phyloP scores from a whole-genome alignment of 179 eudicot genomes.

The Amaranthus tricolor region DNA sequence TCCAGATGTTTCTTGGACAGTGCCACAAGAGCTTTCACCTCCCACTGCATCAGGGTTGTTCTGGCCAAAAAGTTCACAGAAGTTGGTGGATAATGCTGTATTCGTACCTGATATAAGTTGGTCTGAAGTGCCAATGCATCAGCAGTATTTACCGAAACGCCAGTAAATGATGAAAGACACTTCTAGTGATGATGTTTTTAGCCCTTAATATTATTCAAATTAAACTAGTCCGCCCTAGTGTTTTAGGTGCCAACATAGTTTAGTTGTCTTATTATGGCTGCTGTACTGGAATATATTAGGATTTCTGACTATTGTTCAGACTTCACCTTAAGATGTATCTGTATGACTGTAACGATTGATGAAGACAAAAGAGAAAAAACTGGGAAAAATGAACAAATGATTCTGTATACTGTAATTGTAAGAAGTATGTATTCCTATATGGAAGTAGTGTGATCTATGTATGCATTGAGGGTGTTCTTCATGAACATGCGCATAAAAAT shows the following conservation, averaged over 20 bases:
- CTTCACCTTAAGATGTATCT: neutral
- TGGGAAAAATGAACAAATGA: no score
- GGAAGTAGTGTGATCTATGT: no score
- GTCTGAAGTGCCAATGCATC: conserved; percentile 27
- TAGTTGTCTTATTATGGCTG: conserved; percentile 2
- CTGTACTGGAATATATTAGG: conserved; percentile 2
- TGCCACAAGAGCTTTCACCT: conserved; percentile 70
- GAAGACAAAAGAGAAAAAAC: no score
- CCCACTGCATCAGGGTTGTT: conserved; percentile 82
- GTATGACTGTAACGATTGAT: neutral
- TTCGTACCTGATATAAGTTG: conserved; percentile 73
- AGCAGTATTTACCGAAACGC: conserved; percentile 15
- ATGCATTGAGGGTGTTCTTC: no score
- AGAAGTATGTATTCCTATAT: no score
- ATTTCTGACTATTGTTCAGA: neutral
- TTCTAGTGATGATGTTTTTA: conserved; percentile 25
- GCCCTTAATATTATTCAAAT: neutral
- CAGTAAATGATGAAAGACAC: conserved; percentile 40
- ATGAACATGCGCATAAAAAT: no score
- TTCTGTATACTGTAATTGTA: no score
- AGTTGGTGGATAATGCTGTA: conserved; percentile 33
- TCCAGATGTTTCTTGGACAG: conserved; percentile 73
- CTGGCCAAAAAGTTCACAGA: conserved; percentile 67
- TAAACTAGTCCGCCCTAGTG: neutral
- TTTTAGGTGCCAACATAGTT: conserved; percentile 14